phyloP scores from a whole-genome alignment of 2,329 filamentous ascomycete species.

The Camillea tinctor region DNA sequence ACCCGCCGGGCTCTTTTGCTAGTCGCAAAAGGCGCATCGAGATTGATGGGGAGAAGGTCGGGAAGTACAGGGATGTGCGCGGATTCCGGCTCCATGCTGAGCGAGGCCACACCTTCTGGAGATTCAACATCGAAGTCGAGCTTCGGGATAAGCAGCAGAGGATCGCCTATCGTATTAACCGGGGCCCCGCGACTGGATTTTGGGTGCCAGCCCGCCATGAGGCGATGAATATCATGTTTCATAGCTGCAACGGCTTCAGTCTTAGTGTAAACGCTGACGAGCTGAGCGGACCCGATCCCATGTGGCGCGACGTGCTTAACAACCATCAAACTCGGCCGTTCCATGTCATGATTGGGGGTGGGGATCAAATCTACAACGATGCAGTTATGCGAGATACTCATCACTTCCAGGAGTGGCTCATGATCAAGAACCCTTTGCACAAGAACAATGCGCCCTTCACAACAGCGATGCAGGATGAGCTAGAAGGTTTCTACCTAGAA shows the following conservation, averaged over 20 bases:
- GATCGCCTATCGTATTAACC: slow-evolving; percentile 93
- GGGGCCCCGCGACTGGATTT: slow-evolving; percentile 83
- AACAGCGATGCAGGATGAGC: slow-evolving; percentile 77
- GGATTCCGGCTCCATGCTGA: slow-evolving; percentile 83
- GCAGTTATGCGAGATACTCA: slow-evolving; percentile 71
- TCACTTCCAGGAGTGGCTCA: slow-evolving; percentile 81
- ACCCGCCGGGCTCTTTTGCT: slow-evolving; percentile 53
- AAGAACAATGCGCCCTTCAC: slow-evolving; percentile 81
- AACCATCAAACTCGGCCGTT: slow-evolving; percentile 88
- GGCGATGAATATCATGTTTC: slow-evolving; percentile 98
- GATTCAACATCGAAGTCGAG: slow-evolving; percentile 93
- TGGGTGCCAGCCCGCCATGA: slow-evolving; percentile 86
- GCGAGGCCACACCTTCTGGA: slow-evolving; percentile 90
- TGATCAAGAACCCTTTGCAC: slow-evolving; percentile 73
- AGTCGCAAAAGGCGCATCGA: slow-evolving; percentile 51
- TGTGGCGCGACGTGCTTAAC: slow-evolving; percentile 96
- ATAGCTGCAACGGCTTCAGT: slow-evolving; percentile 97
- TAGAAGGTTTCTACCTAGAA: slow-evolving; percentile 85
- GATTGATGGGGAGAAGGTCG: slow-evolving; percentile 76
- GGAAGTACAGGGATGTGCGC: slow-evolving; percentile 78
- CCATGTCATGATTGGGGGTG: slow-evolving; percentile 97
- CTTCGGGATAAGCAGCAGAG: slow-evolving; percentile 74
- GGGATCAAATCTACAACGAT: slow-evolving; percentile 97
- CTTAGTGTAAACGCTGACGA: slow-evolving; percentile 72
- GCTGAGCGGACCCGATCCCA: slow-evolving; percentile 88